These are phyloP conservation scores for Phaffia australis DNA, from an alignment of 768 basidiomycete species.

Conservation along the genomic window DNA sequence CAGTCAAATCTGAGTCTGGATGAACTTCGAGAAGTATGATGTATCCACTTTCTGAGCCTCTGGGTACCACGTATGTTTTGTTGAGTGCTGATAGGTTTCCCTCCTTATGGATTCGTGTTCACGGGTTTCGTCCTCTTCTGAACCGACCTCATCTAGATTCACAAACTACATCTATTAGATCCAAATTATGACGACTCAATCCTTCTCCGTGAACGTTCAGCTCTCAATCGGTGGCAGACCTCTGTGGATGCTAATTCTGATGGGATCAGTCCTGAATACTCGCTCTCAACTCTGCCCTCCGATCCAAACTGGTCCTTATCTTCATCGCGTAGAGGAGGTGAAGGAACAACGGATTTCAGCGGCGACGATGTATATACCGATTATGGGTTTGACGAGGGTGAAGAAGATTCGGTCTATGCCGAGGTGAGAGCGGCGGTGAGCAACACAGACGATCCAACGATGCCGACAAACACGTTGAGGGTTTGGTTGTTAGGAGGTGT, in stretches of 20 bases:
- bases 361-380: constrained; percentile 17
- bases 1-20: neutral
- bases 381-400: constrained; percentile 25
- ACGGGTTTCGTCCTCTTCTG: neutral
- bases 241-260: neutral
- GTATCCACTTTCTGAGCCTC: neutral
- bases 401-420: constrained; percentile 24
- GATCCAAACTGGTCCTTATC: neutral
- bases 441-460: constrained; percentile 23
- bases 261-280: neutral
- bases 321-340: neutral
- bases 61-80: constrained; percentile 11
- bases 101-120: neutral
- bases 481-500: constrained; percentile 19
- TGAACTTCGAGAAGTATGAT: neutral
- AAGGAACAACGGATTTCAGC: neutral
- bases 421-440: constrained; percentile 24
- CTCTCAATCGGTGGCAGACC: constrained; percentile 15
- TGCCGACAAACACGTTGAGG: constrained; percentile 24
- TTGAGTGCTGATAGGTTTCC: constrained; percentile 9
- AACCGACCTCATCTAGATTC: constrained; percentile 2
- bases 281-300: constrained; percentile 8
- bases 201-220: constrained; percentile 9
- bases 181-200: constrained; percentile 22
- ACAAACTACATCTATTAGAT: constrained; percentile 21